A percentile compares a stretch with the other conserved stretches of the same genome.
Evolutionary conservation across 2,329 filamentous ascomycete species (phyloP).

Genomic region (Paraphaeosphaeria sporulosa): DNA sequence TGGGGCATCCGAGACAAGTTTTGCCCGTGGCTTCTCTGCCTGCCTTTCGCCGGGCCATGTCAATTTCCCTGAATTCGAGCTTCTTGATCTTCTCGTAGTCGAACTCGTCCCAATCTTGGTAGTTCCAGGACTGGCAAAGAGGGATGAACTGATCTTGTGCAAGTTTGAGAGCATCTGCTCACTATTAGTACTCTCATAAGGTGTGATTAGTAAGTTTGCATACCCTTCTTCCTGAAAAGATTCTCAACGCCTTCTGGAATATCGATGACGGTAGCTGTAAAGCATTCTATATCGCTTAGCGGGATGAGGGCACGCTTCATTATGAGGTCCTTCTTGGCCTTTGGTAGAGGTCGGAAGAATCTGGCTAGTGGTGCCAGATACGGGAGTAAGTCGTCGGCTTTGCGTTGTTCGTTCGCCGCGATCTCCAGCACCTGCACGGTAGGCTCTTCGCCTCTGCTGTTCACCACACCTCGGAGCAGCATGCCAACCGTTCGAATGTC

Average conservation of each 20-base stretch:
- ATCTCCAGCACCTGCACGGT: slow-evolving; percentile 82
- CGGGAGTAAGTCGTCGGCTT: slow-evolving; percentile 85
- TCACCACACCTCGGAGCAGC: slow-evolving; percentile 73
- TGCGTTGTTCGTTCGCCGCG: slow-evolving; percentile 71
- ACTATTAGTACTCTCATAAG: slow-evolving; percentile 18
- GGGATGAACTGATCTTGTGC: slow-evolving; percentile 74
- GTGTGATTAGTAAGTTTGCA: slow-evolving; percentile 39
- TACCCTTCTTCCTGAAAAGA: slow-evolving; percentile 60
- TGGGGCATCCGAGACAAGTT: slow-evolving; percentile 72
- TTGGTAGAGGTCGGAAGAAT: slow-evolving; percentile 72
- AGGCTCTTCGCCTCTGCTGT: slow-evolving; percentile 69
- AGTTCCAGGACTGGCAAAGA: slow-evolving; percentile 77
- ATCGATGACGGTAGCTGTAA: slow-evolving; percentile 73
- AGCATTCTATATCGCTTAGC: slow-evolving; percentile 80
- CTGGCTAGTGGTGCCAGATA: slow-evolving; percentile 76
- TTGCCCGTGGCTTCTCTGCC: slow-evolving; percentile 69
- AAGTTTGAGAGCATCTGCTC: slow-evolving; percentile 58
- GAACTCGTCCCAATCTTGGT: slow-evolving; percentile 80
- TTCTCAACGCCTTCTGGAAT: slow-evolving; percentile 53
- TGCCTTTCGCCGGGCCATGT: slow-evolving; percentile 73
- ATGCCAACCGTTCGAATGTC: slow-evolving; percentile 84
- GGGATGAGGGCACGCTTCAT: slow-evolving; percentile 74
- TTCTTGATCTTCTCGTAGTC: slow-evolving; percentile 85
- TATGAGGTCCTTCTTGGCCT: slow-evolving; percentile 70
- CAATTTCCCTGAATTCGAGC: slow-evolving; percentile 78